These are phyloP conservation scores for Lentinula guzmanii DNA, from an alignment of 768 basidiomycete species.

Conservation along the genomic window DNA sequence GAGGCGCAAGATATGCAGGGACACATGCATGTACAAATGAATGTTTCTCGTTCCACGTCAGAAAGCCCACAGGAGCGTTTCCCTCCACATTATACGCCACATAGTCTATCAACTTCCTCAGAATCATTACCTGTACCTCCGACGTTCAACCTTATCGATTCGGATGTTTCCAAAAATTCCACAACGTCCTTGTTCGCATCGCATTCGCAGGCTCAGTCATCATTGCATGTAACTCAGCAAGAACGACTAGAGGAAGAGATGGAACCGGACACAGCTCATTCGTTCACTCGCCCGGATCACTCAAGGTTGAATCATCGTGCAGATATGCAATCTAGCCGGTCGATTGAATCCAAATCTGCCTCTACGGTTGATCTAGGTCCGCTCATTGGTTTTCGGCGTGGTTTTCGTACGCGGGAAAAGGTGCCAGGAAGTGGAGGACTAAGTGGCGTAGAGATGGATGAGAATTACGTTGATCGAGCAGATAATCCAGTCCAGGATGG, in stretches of 20 bases:
- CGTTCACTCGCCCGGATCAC: not conserved
- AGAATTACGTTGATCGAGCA: not conserved
- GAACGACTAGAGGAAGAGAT: not conserved
- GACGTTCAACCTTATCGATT: not conserved
- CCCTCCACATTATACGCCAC: not conserved
- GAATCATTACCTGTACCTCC: not conserved
- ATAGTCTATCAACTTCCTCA: not conserved
- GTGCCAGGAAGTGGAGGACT: conserved; percentile 55
- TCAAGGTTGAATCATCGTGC: not conserved
- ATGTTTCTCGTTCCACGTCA: not conserved
- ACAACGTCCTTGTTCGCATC: not conserved
- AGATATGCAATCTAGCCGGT: not conserved
- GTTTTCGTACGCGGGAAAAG: conserved; percentile 57
- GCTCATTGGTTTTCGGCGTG: conserved; percentile 51
- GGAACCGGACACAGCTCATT: not conserved
- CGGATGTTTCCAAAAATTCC: not conserved
- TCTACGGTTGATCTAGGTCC: conserved; percentile 49
- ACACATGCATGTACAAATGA: not conserved
- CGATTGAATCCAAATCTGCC: not conserved
- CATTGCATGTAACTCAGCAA: not conserved
- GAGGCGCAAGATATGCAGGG: no score
- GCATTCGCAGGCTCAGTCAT: not conserved
- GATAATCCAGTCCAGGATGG: no score
- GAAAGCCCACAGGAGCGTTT: not conserved
- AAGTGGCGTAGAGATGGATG: conserved; percentile 29